Evolutionary conservation across 441 rosid genomes (phyloP), one percentile per base, ranked within the genome.

Genomic region (Brassica balearica): DNA sequence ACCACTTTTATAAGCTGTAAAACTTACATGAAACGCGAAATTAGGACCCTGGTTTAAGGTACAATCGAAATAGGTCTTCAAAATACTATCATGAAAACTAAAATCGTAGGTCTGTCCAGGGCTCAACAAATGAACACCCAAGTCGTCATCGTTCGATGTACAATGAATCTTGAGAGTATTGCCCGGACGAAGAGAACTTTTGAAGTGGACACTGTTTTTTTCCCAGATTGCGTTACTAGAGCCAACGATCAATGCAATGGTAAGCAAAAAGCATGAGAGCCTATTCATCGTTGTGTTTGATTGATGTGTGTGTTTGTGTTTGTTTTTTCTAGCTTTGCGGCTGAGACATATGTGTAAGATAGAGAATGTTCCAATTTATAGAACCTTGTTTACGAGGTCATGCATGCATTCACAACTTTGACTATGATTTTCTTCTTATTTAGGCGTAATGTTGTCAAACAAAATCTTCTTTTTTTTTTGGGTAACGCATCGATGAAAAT

Each of bases 121-220:
- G 22, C 59, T 14, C 59, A 53, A 53, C 59, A 53, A 53, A 53
- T 14, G 20, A 53, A 53, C 19, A 53, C 20, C 59, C 59, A 53
- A 53, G 22, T 53, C 59, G 59, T 53, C 59, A 6, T 53, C 22
- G 59, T 5, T 14, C 22, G 59, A 53, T 53, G 2, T 2, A 53
- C 59, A 53, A 53, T 3, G 22, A 15, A 53, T 53, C 59, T 2
- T 53, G 4, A 53, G 59, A 6, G 8, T 53, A 15, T 53, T 53
- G 59, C 59, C 59, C 22, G 59, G 20, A 14, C 9, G 59, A 53
- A 53, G 59, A 53, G 59, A 53, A 53, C 22, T 53, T 53, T 53
- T 53, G 59, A 53, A 53, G 59, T 53, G 59, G 22, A 53, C 10
- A 53, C 59, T 53, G 59, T 14, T 53, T 53, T 15, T 53, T 53